These are phyloP conservation scores for Volvariella volvacea DNA, from an alignment of 1,284 basidiomycete genomes.

Conservation along the genomic window DNA sequence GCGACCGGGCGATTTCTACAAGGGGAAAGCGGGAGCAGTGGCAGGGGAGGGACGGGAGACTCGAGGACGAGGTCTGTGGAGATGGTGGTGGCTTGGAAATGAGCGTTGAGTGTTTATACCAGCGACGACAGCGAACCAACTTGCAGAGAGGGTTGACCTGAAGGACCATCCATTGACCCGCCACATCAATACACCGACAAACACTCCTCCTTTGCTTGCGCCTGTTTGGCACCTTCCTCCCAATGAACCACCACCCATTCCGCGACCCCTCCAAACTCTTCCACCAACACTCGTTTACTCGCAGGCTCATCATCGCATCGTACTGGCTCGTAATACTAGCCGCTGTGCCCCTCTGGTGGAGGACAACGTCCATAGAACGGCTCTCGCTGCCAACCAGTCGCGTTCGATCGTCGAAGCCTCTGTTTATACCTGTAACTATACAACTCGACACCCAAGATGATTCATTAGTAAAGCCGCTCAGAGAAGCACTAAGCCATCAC, in stretches of 20 bases:
- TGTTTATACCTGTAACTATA: conserved; percentile 49
- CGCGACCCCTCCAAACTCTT: conserved; percentile 45
- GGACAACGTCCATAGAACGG: conserved; percentile 79
- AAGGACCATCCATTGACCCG: too few relatives aligned
- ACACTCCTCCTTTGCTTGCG: conserved; percentile 9
- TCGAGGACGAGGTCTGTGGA: conserved; percentile 1
- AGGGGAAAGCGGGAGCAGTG: conserved; percentile 4
- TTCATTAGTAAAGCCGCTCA: conserved; percentile 14
- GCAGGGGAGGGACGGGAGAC: conserved; percentile 8
- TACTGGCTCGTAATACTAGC: conserved; percentile 75
- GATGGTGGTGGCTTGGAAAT: too few relatives aligned
- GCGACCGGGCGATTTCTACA: too few relatives aligned
- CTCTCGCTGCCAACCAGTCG: conserved; percentile 63
- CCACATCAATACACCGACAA: conserved; percentile 13
- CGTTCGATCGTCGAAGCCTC: conserved; percentile 41
- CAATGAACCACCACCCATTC: conserved; percentile 15
- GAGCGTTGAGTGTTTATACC: too few relatives aligned
- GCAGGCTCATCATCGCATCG: conserved; percentile 55
- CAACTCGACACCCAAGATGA: conserved; percentile 29
- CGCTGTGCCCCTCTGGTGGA: conserved; percentile 84
- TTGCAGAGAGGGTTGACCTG: background rate
- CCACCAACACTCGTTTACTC: conserved; percentile 41
- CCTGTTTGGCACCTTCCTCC: conserved; percentile 6
- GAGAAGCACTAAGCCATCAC: conserved; percentile 5
- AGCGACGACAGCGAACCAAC: conserved; percentile 1